Conservation (phyloP, 2,329 filamentous ascomycete genomes). For the Cytospora paraplurivora region DNA sequence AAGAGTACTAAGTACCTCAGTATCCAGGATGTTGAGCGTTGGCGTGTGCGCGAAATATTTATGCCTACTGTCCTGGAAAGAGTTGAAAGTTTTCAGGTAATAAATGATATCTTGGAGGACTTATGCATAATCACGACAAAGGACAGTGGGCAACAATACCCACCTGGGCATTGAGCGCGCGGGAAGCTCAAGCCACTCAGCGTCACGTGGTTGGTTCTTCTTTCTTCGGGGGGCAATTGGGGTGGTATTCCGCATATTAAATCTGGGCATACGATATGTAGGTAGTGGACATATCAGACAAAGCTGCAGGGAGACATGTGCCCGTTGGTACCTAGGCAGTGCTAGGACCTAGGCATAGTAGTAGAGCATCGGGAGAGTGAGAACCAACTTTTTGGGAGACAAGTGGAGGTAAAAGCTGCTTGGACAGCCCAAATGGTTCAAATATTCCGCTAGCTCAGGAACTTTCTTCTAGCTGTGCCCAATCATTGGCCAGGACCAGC, state of each 20-base stretch:
- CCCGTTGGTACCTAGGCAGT: too few relatives aligned
- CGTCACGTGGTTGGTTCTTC: not conserved
- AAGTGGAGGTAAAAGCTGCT: not conserved
- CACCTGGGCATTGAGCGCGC: not conserved
- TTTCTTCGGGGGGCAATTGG: not conserved
- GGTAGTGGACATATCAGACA: not conserved
- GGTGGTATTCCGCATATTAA: not conserved
- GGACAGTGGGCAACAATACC: not conserved
- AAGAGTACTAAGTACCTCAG: too few relatives aligned
- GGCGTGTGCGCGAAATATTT: too few relatives aligned
- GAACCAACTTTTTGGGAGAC: not conserved
- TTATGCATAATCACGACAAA: not conserved
- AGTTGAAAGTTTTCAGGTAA: too few relatives aligned
- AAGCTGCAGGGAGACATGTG: too few relatives aligned
- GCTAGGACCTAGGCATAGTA: not conserved
- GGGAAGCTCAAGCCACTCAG: not conserved
- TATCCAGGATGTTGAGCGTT: too few relatives aligned
- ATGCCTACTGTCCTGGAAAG: too few relatives aligned
- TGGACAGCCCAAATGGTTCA: not conserved
- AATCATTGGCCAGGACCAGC: slow-evolving; percentile 4
- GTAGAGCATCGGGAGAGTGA: not conserved
- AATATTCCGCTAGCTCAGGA: not conserved
- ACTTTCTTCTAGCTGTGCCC: not conserved
- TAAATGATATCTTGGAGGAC: not conserved
- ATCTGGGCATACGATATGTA: not conserved